phyloP scores from a whole-genome alignment of 2,329 filamentous ascomycete genomes.

The Geoglossum cookeanum region DNA sequence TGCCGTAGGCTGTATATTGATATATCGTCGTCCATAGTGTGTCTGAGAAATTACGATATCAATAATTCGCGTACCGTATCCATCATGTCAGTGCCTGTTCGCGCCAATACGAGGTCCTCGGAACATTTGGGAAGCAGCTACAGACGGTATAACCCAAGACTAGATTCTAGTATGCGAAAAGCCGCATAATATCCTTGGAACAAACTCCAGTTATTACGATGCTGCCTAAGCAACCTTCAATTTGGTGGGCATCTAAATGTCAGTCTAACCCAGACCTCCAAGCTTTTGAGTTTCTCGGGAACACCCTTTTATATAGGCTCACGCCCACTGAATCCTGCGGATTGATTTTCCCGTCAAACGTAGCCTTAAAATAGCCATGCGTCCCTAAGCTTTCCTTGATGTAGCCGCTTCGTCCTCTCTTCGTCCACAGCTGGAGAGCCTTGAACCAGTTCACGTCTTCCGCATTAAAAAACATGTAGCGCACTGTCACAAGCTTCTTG shows the following conservation, averaged over 20 bases:
- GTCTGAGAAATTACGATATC: no score
- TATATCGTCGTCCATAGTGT: no score
- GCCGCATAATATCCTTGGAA: no score
- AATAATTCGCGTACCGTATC: no score
- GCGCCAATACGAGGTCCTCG: no score
- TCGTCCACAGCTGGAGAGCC: constrained; percentile 86
- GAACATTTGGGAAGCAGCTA: no score
- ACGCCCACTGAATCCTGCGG: constrained; percentile 87
- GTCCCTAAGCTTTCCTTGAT: constrained; percentile 91
- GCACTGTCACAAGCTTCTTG: constrained; percentile 88
- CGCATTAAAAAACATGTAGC: constrained; percentile 99
- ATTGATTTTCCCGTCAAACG: constrained; percentile 89
- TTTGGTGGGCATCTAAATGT: not conserved
- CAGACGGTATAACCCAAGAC: no score
- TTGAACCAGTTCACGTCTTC: constrained; percentile 97
- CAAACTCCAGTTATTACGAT: not conserved
- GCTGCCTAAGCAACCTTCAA: no score
- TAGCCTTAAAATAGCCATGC: constrained; percentile 99
- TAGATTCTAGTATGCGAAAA: no score
- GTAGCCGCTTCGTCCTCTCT: constrained; percentile 67
- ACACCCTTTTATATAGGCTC: constrained; percentile 37
- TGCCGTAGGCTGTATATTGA: no score
- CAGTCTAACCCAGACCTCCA: not conserved
- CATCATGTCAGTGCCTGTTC: no score
- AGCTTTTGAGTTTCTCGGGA: constrained; percentile 4